Percentiles rank a stretch among this genome's conserved stretches.
phyloP scores from a whole-genome alignment of 1,284 basidiomycete genomes.

The Moniliophthora roreri region DNA sequence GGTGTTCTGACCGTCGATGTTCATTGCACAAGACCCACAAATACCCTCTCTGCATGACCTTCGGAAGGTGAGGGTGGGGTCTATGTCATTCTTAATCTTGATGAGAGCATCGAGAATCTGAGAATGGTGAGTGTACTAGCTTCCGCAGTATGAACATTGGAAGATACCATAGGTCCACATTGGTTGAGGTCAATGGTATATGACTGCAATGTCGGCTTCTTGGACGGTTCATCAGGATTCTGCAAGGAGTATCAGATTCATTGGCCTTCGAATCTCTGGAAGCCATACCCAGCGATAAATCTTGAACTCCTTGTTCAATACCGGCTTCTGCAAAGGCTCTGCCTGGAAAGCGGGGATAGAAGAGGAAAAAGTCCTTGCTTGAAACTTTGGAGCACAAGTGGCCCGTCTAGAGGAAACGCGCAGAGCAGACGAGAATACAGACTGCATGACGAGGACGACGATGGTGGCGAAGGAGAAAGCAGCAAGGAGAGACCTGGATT shows the following conservation, averaged over 20 bases:
- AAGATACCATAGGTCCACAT: slow-evolving; percentile 90
- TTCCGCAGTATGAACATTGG: background rate
- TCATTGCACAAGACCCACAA: slow-evolving; percentile 99
- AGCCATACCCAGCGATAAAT: slow-evolving; percentile 90
- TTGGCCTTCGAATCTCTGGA: background rate
- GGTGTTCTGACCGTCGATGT: slow-evolving; percentile 97
- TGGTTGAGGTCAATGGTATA: slow-evolving; percentile 94
- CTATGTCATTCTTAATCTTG: slow-evolving; percentile 99
- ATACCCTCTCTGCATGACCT: slow-evolving; percentile 98
- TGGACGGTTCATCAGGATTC: slow-evolving; percentile 95
- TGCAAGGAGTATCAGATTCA: slow-evolving; percentile 27
- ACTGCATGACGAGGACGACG: background rate
- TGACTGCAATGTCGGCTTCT: slow-evolving; percentile 90
- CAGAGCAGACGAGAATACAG: background rate
- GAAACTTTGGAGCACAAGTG: slow-evolving; percentile 1
- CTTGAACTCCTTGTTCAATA: slow-evolving; percentile 84
- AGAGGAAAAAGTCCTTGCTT: slow-evolving; percentile 26
- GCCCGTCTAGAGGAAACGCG: slow-evolving; percentile 2
- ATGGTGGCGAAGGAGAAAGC: background rate
- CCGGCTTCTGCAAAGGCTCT: slow-evolving; percentile 46
- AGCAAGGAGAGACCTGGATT: background rate
- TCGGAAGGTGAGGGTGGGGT: slow-evolving; percentile 95
- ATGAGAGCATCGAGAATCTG: slow-evolving; percentile 90
- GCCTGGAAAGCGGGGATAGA: slow-evolving; percentile 44
- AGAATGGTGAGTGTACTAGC: background rate